These are phyloP conservation scores for Symbiodinium pilosum DNA, from an alignment of 73 alveolate species.

Conservation along the genomic window DNA sequence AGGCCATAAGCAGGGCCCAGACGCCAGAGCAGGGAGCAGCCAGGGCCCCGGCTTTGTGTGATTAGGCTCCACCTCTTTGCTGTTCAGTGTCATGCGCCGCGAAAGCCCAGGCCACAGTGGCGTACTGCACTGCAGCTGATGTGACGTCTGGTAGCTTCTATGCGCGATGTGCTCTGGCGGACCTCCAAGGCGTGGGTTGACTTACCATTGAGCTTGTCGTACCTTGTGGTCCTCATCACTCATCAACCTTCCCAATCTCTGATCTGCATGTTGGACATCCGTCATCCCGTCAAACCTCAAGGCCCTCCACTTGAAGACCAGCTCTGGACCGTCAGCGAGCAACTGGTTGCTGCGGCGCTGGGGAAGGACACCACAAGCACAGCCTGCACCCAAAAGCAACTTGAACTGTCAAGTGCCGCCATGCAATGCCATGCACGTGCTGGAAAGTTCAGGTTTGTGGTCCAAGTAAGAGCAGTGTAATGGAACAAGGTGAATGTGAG, in stretches of 20 bases:
- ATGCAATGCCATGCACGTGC: no score
- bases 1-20: background rate
- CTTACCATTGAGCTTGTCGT: no score
- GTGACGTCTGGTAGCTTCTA: background rate
- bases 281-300: no score
- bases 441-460: no score
- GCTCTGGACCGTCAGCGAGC: background rate
- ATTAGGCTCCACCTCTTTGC: no score
- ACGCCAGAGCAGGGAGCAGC: constrained; percentile 8
- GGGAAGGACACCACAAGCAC: background rate
- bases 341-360: background rate
- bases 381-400: background rate
- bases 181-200: background rate
- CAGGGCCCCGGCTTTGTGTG: background rate
- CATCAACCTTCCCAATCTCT: no score
- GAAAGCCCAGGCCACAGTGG: background rate
- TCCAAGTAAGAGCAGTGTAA: no score
- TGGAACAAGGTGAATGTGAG: no score
- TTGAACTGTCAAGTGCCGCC: background rate
- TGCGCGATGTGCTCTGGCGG: background rate
- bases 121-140: background rate
- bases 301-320: background rate
- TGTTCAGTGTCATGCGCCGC: no score
- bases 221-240: no score
- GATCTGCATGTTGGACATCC: no score